phyloP scores from a whole-genome alignment of 2,329 filamentous ascomycete species.

The Trichoderma lentiforme region DNA sequence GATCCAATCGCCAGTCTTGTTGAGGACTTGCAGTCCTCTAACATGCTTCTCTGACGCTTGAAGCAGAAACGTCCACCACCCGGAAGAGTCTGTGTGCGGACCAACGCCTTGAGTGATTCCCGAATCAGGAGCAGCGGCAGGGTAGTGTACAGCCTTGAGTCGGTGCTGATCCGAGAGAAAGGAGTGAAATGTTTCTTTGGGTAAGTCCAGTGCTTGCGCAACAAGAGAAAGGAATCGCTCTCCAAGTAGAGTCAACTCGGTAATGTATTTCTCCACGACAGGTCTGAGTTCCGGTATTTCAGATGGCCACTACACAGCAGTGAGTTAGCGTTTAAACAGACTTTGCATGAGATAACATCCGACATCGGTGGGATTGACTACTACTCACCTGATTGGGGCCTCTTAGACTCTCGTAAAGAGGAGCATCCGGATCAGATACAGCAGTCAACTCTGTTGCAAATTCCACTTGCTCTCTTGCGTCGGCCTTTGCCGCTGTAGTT shows the following conservation, averaged over 20 bases:
- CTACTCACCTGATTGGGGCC: slow-evolving; percentile 47
- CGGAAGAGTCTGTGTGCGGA: slow-evolving; percentile 60
- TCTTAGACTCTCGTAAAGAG: slow-evolving; percentile 42
- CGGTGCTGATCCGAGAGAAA: slow-evolving; percentile 57
- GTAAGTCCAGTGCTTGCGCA: slow-evolving; percentile 51
- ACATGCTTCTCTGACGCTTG: slow-evolving; percentile 53
- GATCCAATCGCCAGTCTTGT: slow-evolving; percentile 47
- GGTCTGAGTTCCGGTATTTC: slow-evolving; percentile 33
- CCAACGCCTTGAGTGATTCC: slow-evolving; percentile 50
- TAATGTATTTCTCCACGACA: slow-evolving; percentile 47
- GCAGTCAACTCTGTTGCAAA: slow-evolving; percentile 53
- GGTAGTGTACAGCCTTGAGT: slow-evolving; percentile 56
- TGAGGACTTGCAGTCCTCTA: slow-evolving; percentile 50
- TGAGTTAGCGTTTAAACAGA: background rate
- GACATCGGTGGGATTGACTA: background rate
- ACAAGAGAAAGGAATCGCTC: slow-evolving; percentile 55
- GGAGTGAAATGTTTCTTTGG: slow-evolving; percentile 45
- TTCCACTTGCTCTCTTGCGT: slow-evolving; percentile 58
- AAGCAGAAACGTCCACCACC: slow-evolving; percentile 62
- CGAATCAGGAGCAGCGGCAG: slow-evolving; percentile 24
- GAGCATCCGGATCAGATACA: slow-evolving; percentile 30
- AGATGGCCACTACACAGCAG: slow-evolving; percentile 40
- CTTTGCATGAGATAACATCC: background rate
- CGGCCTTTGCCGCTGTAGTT: slow-evolving; percentile 49
- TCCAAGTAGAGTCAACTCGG: slow-evolving; percentile 48